These are phyloP conservation scores for Phalaenopsis equestris DNA, from an alignment of 106 monocot species.

Conservation along the genomic window DNA sequence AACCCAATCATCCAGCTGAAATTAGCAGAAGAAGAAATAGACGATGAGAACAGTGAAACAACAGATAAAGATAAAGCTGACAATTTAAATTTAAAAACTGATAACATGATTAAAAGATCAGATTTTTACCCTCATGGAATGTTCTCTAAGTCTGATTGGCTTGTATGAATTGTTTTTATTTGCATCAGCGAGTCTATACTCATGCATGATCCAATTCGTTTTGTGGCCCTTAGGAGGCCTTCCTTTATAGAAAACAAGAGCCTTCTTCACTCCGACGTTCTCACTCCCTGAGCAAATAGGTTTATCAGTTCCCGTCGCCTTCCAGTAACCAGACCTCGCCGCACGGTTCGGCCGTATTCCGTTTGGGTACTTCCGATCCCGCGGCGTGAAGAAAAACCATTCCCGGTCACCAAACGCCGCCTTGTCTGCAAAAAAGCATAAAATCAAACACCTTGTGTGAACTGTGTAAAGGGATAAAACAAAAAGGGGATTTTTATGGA, in stretches of 20 bases:
- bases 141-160: not conserved
- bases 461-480: not conserved
- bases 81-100: not conserved
- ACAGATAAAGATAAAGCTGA: not conserved
- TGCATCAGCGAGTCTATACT: not conserved
- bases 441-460: not conserved
- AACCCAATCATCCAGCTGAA: conserved; percentile 71
- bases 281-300: not conserved
- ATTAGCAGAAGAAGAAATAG: not conserved
- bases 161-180: not conserved
- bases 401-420: conserved; percentile 6
- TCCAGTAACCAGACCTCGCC: conserved; percentile 3
- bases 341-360: conserved; percentile 5
- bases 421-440: not conserved
- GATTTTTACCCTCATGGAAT: conserved; percentile 2
- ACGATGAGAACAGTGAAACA: not conserved
- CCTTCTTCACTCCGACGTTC: conserved; percentile 7
- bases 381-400: conserved; percentile 6
- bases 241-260: conserved; percentile 5
- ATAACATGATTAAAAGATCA: not conserved
- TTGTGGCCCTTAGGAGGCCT: conserved; percentile 1
- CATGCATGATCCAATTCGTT: conserved; percentile 8
- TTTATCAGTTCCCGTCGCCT: conserved; percentile 5
- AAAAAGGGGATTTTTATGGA: not conserved
- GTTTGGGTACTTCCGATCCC: conserved; percentile 7